Conservation (phyloP, 805 yeast species). For the Yamadazyma kitorensis region DNA sequence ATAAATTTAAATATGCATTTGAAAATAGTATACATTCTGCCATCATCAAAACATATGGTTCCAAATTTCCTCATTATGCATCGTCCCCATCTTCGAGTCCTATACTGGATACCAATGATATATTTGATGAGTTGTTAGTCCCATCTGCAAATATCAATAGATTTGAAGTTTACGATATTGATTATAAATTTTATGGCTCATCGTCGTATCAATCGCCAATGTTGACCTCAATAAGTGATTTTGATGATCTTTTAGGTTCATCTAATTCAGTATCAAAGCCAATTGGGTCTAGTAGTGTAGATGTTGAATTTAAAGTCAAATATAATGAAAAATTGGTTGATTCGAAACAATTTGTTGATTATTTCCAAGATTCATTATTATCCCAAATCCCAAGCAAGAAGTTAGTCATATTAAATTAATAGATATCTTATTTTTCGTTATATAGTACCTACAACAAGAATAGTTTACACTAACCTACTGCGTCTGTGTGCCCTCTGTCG, state of each 20-base stretch:
- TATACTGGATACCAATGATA: constrained; percentile 17
- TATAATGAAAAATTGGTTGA: constrained; percentile 31
- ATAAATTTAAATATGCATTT: constrained; percentile 28
- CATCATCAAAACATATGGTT: constrained; percentile 27
- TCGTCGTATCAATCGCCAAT: background rate
- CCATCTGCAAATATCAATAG: constrained; percentile 34
- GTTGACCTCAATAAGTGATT: constrained; percentile 16
- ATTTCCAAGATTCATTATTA: constrained; percentile 33
- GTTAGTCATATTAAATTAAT: constrained; percentile 4
- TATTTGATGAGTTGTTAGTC: constrained; percentile 38
- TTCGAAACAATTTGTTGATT: constrained; percentile 32
- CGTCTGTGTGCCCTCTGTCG: no score
- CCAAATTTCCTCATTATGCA: constrained; percentile 36
- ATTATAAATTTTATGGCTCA: constrained; percentile 21
- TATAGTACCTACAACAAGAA: no score
- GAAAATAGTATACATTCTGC: constrained; percentile 30
- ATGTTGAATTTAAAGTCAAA: constrained; percentile 33
- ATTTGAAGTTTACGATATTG: constrained; percentile 29
- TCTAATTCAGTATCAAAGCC: background rate
- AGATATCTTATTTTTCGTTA: no score
- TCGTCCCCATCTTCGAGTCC: constrained; percentile 26
- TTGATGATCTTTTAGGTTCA: constrained; percentile 35
- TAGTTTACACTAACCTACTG: no score
- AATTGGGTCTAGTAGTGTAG: constrained; percentile 15
- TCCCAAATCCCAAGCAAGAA: constrained; percentile 25